Base-by-base conservation (phyloP, 345 rosid species). In the Populus alba region DNA sequence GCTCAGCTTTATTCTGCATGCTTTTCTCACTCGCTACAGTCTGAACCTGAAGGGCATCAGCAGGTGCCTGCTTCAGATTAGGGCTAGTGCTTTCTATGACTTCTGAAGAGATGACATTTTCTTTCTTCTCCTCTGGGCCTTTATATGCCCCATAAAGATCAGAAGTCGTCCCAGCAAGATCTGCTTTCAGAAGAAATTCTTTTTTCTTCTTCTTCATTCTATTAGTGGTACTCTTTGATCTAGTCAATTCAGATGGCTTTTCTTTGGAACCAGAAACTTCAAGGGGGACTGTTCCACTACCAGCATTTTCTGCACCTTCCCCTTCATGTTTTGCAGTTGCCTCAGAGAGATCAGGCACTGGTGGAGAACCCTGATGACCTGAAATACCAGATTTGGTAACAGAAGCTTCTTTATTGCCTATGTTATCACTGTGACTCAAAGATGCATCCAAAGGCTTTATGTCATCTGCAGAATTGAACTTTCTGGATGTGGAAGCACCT, bases 61-160 rank as follows among this genome's bases (percentile, higher is more conserved):
- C 78, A 53, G 82, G 71, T 72, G 68, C 76, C 79, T 76, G 86
- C 82, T 87, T 89, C 72, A 76, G 77, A 87, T 63, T 78, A 57
- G 80, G 77, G 74, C 66, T 76, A 75, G 78, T 63, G 82, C 70
- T 75, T 69, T 83, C 83, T 15, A 72, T 57, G 65, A 82, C 84
- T 74, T 84, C 88, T 16, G 81, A 75, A 71, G 88, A 72, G 55
- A 53, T 1, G 8, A 66, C n/a, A 62, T 37, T 67, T 79, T 87
- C 98, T 80, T 88, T 90, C 87, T 88, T 94, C 68, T 94, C 98
- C 78, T 90, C 97, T 17, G 95, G 97, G 72, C 92, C 92, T 85
- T 94, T 97, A 80, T 92, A 97, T 20, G 99, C 99, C 89, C 79
- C 77, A 83, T 91, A 97, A 71, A 94, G 90, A 85, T 97, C 98